Percentiles rank a stretch among this genome's conserved stretches.
Conservation (phyloP, 192 early-diverging fungal genomes). For the Umbelopsis ramanniana region DNA sequence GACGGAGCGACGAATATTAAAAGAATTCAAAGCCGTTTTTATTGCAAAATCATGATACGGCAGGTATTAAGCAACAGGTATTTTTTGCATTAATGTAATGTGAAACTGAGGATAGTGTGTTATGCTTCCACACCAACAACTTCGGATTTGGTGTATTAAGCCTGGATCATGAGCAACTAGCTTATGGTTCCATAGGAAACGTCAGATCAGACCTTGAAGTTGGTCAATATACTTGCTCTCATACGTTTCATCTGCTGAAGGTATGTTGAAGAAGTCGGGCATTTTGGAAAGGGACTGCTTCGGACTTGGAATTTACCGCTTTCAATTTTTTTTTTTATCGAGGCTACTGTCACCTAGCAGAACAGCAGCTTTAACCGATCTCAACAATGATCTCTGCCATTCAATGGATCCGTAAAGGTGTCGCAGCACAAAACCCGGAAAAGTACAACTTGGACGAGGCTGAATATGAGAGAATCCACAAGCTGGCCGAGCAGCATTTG, state of each 20-base stretch:
- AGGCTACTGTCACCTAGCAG: constrained; percentile 24
- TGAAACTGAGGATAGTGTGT: no score
- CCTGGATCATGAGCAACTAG: no score
- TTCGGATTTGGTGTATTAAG: no score
- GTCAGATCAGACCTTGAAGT: no score
- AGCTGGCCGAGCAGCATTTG: constrained; percentile 66
- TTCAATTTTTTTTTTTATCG: constrained; percentile 28
- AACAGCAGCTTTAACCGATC: not conserved
- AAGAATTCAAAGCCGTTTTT: no score
- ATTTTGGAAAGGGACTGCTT: constrained; percentile 2
- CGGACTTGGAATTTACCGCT: constrained; percentile 9
- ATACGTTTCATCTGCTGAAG: not conserved
- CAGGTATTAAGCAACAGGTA: no score
- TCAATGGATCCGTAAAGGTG: constrained; percentile 93
- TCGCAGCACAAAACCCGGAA: constrained; percentile 79
- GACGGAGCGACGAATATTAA: no score
- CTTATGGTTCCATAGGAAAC: no score
- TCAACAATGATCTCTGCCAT: constrained; percentile 87
- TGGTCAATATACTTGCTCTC: not conserved
- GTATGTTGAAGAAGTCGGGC: not conserved
- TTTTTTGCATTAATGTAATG: no score
- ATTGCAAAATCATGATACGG: no score
- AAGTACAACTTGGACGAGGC: constrained; percentile 86
- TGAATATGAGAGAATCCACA: constrained; percentile 83
- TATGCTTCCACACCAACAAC: no score